Evolutionary conservation across 1,139 yeast genomes (phyloP), one percentile per base, ranked within the genome.

Genomic region (Yamadazyma triangularis): DNA sequence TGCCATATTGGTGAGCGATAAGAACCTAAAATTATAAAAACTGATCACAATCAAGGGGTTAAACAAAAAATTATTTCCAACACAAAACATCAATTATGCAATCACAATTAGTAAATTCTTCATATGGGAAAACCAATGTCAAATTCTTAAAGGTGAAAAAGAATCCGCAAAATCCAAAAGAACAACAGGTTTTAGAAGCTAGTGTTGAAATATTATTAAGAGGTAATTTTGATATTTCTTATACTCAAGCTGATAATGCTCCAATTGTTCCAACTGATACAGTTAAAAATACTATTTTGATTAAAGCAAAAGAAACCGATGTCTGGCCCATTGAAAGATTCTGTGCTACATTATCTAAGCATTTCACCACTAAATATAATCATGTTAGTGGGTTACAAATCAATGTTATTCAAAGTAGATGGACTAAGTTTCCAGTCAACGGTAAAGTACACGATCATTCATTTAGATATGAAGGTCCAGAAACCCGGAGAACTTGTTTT

Each of bases 201-300:
- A 82, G 87, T 38, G 94, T 84, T 31, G 70, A 72, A 44, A 79
- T 80, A 15, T 68, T 88, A 36, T 71, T 88, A 39, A 78, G 73
- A 45, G 96, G 96, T 39, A 73, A 70, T 33, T 80, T 88, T 47
- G 95, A 83, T 39, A 61, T 64, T 20, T 78, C 95, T 3, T 88
- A 85, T 64, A 88, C 96, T 32, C 54, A 80, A 40, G 96, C 95
- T 24, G 94, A 88, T 59, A 88, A 88, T 61, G 56, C 85, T 3
- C 73, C 84, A n/a, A 79, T 88, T 50, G 94, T 88, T 28, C 96
- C 96, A 34, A 88, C 96, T 9, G 96, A 88, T 58, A 87, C 96
- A 1, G 89, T 87, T 39, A 88, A 88, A 61, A 88, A 88, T 68
- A 88, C 96, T 33, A 77, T 86, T 42, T 70, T 79, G 54, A 64